Percentiles rank a stretch among this genome's conserved stretches.
Conservation (phyloP, 2,329 filamentous ascomycete species). For the Trichocomaceae sp. region DNA sequence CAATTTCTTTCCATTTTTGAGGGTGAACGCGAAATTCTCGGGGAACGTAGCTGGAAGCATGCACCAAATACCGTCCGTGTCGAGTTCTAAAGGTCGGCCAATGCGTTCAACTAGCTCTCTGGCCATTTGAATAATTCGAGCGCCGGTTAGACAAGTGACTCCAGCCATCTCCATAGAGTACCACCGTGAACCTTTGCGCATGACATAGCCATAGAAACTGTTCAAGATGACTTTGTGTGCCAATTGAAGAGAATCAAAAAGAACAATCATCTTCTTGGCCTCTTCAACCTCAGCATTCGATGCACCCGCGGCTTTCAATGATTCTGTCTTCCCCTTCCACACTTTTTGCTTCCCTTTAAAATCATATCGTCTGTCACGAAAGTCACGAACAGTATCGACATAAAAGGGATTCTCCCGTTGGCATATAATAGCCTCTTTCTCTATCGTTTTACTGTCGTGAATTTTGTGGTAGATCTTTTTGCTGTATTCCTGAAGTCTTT, state of each 20-base stretch:
- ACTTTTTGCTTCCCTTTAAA: constrained; percentile 98
- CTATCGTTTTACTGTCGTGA: constrained; percentile 85
- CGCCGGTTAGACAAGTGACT: constrained; percentile 93
- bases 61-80: constrained; percentile 99
- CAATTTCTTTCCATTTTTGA: constrained; percentile 94
- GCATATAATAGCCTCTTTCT: constrained; percentile 94
- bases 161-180: constrained; percentile 99
- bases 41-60: constrained; percentile 95
- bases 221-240: constrained; percentile 99
- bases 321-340: constrained; percentile 94
- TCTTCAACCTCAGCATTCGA: constrained; percentile 71
- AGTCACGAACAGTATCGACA: constrained; percentile 90
- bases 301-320: constrained; percentile 76
- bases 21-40: constrained; percentile 88
- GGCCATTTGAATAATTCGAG: constrained; percentile 94
- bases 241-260: constrained; percentile 92
- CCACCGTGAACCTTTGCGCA: constrained; percentile 98
- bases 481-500: constrained; percentile 83
- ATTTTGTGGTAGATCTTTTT: constrained; percentile 99
- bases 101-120: constrained; percentile 88
- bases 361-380: constrained; percentile 94
- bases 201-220: constrained; percentile 98
- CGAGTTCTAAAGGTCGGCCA: constrained; percentile 83
- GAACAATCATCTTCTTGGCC: constrained; percentile 96
- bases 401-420: constrained; percentile 98